A percentile compares a stretch with the other conserved stretches of the same genome.
phyloP scores from a whole-genome alignment of 1,139 yeast genomes.

The Pneumocystis wakefieldiae region DNA sequence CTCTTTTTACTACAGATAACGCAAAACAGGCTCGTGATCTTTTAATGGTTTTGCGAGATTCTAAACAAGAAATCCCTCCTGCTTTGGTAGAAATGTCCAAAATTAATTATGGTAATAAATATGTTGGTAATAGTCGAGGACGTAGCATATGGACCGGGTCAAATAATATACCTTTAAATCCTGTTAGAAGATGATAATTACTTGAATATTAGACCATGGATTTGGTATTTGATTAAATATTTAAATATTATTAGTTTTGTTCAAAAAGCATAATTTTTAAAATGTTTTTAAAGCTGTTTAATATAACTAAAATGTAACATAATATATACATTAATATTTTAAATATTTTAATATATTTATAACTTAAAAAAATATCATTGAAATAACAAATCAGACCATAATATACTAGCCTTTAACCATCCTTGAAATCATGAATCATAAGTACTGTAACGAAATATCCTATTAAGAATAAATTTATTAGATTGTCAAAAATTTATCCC shows the following conservation, averaged over 20 bases:
- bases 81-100: constrained; percentile 31
- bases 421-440: too few species aligned
- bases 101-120: constrained; percentile 33
- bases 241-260: too few species aligned
- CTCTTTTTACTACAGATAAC: constrained; percentile 82
- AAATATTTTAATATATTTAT: too few species aligned
- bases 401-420: too few species aligned
- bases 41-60: constrained; percentile 83
- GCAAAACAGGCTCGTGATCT: constrained; percentile 81
- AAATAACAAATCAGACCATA: too few species aligned
- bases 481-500: not conserved
- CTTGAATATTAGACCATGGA: too few species aligned
- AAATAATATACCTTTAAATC: not conserved
- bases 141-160: constrained; percentile 10
- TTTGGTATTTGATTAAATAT: too few species aligned
- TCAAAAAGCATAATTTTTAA: too few species aligned
- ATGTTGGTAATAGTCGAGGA: constrained; percentile 37
- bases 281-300: not conserved
- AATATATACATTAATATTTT: not conserved
- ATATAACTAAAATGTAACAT: not conserved
- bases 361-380: too few species aligned
- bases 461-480: not conserved
- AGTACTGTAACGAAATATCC: too few species aligned
- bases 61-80: constrained; percentile 69
- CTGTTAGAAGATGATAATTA: not conserved